Base-by-base conservation (phyloP, 345 rosid genomes). In the Populus tremula region DNA sequence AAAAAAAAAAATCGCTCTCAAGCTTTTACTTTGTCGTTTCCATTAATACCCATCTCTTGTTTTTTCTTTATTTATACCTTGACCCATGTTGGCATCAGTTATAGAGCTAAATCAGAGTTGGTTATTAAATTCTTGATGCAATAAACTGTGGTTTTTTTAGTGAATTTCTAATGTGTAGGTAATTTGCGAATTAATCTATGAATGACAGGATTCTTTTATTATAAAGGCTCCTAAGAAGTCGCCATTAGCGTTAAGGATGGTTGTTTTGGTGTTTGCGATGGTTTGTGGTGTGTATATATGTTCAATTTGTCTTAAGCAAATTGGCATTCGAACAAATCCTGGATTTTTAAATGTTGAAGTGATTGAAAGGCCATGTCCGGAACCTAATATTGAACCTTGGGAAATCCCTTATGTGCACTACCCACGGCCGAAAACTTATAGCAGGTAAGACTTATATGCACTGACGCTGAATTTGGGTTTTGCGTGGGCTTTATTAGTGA, bases 381-480 rank as follows among this genome's bases (percentile, higher is more conserved):
- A 91, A 80, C 98, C 94, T 77, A 79, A 83, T 53, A 87, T 91
- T 23, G 88, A 91, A 63, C 99, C 97, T 27, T 91, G 95, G 98
- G 98, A 96, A 71, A 91, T 94, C 56, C 97, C 97, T 33, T 94
- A 88, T 76, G 87, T 92, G 70, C 99, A 96, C 84, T 91, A 91
- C 72, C 97, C 99, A 4, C 86, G 83, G 69, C 97, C 98, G 16
- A 83, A 84, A 83, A 91, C 95, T 20, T 96, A 82, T 79, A 91
- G 82, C 87, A 91, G 98, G 99, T 91, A 78, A 77, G 75, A 47
- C 62, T 65, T 53, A 62, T 65, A 45, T 38, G 5, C 33, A 9
- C 67, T 39, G 72, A 47, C 54, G 35, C 70, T 45, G 27, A 35
- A 69, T 77, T 79, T 33, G 20, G 43, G 29, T 21, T 75, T 59